Conservation (phyloP, 2,329 filamentous ascomycete genomes). For the Neurospora crassa region DNA sequence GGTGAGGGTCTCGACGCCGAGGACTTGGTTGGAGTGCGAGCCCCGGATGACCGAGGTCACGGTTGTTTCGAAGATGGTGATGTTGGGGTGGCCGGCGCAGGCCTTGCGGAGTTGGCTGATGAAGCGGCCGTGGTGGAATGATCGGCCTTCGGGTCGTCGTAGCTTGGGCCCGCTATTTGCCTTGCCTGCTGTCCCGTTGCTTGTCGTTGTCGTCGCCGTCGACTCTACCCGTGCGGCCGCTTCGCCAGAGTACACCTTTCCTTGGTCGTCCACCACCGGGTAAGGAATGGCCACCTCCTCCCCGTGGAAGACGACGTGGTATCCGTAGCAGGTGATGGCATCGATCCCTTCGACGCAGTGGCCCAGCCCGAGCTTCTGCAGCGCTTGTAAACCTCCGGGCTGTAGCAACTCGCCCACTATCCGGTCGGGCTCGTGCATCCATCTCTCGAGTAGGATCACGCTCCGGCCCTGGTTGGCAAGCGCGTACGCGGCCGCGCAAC, state of each 20-base stretch:
- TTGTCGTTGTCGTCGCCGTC: constrained; percentile 6
- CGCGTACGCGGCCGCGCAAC: constrained; percentile 75
- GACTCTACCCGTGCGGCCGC: constrained; percentile 1
- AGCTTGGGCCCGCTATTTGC: constrained; percentile 5
- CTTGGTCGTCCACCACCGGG: constrained; percentile 48
- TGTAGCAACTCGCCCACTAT: constrained; percentile 95
- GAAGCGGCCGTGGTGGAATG: constrained; percentile 93
- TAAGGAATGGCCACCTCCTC: constrained; percentile 70
- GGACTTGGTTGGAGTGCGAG: constrained; percentile 57
- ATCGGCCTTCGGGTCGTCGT: constrained; percentile 56
- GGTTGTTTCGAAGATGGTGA: constrained; percentile 85
- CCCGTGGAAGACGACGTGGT: constrained; percentile 77
- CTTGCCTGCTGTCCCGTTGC: constrained; percentile 2
- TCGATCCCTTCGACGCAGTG: constrained; percentile 87
- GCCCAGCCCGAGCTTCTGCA: constrained; percentile 69
- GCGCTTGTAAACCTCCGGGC: constrained; percentile 75
- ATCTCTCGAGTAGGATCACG: constrained; percentile 81
- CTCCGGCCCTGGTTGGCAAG: constrained; percentile 83
- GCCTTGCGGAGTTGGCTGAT: constrained; percentile 71
- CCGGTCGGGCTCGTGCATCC: constrained; percentile 83
- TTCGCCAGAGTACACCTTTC: constrained; percentile 23
- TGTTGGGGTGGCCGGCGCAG: constrained; percentile 67
- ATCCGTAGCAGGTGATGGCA: constrained; percentile 71
- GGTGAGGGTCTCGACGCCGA: constrained; percentile 73
- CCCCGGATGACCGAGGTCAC: constrained; percentile 67